A percentile compares a stretch with the other conserved stretches of the same genome.
Conservation (phyloP, 1,139 yeast genomes). For the Zygosaccharomyces pseudobailii region DNA sequence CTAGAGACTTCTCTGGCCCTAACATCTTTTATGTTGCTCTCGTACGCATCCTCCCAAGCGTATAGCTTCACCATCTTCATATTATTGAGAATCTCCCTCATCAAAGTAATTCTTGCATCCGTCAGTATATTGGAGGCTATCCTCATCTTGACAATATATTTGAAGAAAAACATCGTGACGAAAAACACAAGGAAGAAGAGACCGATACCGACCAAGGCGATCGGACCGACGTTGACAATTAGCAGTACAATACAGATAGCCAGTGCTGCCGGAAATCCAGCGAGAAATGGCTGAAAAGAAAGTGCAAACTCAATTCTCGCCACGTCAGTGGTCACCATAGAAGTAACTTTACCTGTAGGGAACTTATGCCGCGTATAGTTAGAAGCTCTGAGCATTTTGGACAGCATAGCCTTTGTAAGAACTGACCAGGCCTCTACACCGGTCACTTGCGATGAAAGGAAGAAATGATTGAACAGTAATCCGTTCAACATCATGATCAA, state of each 20-base stretch:
- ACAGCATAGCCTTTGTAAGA: slow-evolving; percentile 58
- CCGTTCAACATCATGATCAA: slow-evolving; percentile 45
- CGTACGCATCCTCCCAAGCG: slow-evolving; percentile 60
- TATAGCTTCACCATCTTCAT: slow-evolving; percentile 52
- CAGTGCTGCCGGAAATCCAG: slow-evolving; percentile 60
- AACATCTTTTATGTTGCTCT: slow-evolving; percentile 40
- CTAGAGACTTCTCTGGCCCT: slow-evolving; percentile 46
- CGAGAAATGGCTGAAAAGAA: slow-evolving; percentile 61
- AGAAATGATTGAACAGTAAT: slow-evolving; percentile 55
- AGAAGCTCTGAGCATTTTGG: slow-evolving; percentile 59
- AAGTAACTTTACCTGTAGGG: slow-evolving; percentile 66
- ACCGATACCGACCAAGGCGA: slow-evolving; percentile 66
- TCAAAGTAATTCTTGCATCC: slow-evolving; percentile 45
- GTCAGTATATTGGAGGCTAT: slow-evolving; percentile 44
- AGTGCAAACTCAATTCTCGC: slow-evolving; percentile 75
- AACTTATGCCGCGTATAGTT: slow-evolving; percentile 55
- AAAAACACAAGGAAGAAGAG: slow-evolving; percentile 40
- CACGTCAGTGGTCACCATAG: slow-evolving; percentile 72
- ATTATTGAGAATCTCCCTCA: slow-evolving; percentile 49
- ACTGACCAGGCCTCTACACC: slow-evolving; percentile 70
- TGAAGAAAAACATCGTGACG: slow-evolving; percentile 36
- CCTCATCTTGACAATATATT: slow-evolving; percentile 42
- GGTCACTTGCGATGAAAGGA: slow-evolving; percentile 54
- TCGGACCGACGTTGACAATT: slow-evolving; percentile 64
- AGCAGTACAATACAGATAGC: slow-evolving; percentile 59